Percentiles rank a stretch among this genome's conserved stretches.
Conservation (phyloP, 805 yeast species). For the Barnettozyma populi region DNA sequence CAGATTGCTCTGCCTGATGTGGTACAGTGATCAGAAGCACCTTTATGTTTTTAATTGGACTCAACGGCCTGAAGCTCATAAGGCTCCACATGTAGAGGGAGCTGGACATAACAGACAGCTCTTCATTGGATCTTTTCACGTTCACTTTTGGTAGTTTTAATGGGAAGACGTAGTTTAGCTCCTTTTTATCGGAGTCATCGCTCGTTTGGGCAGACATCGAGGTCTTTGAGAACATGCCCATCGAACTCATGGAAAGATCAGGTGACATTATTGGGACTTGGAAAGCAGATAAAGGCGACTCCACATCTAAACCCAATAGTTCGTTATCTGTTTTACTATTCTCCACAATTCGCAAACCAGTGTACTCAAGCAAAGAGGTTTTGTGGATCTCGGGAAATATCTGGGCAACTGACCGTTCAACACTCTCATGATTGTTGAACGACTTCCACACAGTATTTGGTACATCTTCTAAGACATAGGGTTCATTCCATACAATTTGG, state of each 20-base stretch:
- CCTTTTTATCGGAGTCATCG: background rate
- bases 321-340: background rate
- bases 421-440: constrained; percentile 13
- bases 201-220: background rate
- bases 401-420: constrained; percentile 25
- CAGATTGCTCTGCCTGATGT: constrained; percentile 26
- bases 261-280: constrained; percentile 3
- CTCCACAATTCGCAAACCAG: constrained; percentile 9
- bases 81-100: constrained; percentile 52
- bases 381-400: constrained; percentile 24
- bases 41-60: constrained; percentile 45
- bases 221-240: background rate
- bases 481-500: constrained; percentile 25
- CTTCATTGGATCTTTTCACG: constrained; percentile 33
- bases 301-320: constrained; percentile 8
- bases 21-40: constrained; percentile 39
- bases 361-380: constrained; percentile 16
- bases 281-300: constrained; percentile 18
- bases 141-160: constrained; percentile 32
- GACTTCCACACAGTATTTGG: constrained; percentile 4
- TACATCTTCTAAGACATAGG: constrained; percentile 11
- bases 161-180: constrained; percentile 23
- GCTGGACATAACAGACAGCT: constrained; percentile 40
- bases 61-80: constrained; percentile 50
- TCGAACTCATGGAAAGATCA: background rate